Conservation (phyloP, 1,284 basidiomycete genomes). For the Tylopilus orsonianus region DNA sequence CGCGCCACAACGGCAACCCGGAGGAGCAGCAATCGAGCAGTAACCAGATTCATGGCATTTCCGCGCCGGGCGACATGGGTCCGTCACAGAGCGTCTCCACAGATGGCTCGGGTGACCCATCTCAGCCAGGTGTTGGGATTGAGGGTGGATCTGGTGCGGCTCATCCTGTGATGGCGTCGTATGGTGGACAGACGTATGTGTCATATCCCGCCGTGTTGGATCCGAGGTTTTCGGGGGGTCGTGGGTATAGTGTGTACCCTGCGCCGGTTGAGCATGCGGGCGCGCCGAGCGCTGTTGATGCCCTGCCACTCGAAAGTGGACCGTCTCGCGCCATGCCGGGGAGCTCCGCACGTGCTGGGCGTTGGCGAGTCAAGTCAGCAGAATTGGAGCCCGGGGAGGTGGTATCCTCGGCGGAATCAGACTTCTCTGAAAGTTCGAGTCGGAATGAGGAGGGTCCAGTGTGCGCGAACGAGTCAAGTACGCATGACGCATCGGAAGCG, state of each 20-base stretch:
- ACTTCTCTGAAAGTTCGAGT: constrained; percentile 29
- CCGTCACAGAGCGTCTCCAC: constrained; percentile 10
- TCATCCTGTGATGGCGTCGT: constrained; percentile 3
- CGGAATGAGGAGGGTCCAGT: constrained; percentile 16
- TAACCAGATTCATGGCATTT: constrained; percentile 20
- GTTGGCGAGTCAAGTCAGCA: neutral
- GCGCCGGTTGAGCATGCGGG: neutral
- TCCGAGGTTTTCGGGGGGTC: constrained; percentile 6
- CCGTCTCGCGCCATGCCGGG: constrained; percentile 5
- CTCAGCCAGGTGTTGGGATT: constrained; percentile 19
- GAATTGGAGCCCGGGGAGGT: constrained; percentile 31
- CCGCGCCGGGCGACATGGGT: constrained; percentile 22
- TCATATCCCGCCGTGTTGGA: constrained; percentile 17
- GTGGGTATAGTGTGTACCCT: neutral
- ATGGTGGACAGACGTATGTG: constrained; percentile 1
- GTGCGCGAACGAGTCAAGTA: constrained; percentile 15
- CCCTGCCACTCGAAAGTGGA: neutral
- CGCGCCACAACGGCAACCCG: neutral
- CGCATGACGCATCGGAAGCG: neutral
- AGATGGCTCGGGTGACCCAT: constrained; percentile 19
- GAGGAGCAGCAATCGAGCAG: constrained; percentile 10
- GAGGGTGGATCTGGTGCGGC: constrained; percentile 21
- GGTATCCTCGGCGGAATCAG: constrained; percentile 26
- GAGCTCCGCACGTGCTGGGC: neutral
- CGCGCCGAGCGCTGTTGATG: neutral